phyloP scores from a whole-genome alignment of 2,329 filamentous ascomycete species.

The Lomentospora prolificans region DNA sequence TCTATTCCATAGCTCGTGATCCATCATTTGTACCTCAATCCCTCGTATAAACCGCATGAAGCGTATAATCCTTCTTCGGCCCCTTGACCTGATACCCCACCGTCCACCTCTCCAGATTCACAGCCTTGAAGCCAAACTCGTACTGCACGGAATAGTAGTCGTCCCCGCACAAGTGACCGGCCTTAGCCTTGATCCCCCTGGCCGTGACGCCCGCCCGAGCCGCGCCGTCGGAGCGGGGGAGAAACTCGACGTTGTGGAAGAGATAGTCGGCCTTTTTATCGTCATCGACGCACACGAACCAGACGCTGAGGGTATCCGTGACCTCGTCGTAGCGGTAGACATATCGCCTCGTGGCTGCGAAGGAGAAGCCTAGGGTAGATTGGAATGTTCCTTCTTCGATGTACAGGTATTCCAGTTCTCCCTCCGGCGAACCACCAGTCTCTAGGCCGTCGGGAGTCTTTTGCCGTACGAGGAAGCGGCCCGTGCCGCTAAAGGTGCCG shows the following conservation, averaged over 20 bases:
- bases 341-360: constrained; percentile 56
- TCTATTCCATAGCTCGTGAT: too few species aligned
- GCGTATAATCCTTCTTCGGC: constrained; percentile 64
- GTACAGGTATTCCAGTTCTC: constrained; percentile 55
- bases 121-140: constrained; percentile 51
- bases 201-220: neutral
- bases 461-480: constrained; percentile 52
- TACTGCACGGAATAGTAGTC: constrained; percentile 65
- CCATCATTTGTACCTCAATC: neutral
- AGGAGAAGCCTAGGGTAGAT: constrained; percentile 43
- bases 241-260: constrained; percentile 65
- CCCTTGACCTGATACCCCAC: constrained; percentile 58
- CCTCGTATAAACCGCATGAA: constrained; percentile 42
- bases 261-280: constrained; percentile 56
- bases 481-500: constrained; percentile 55
- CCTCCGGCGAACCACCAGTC: constrained; percentile 16
- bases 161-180: constrained; percentile 59
- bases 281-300: constrained; percentile 62
- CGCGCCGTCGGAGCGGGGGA: constrained; percentile 21
- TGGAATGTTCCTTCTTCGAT: constrained; percentile 57
- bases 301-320: constrained; percentile 54
- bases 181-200: constrained; percentile 35
- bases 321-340: constrained; percentile 60
- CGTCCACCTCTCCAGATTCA: constrained; percentile 47
- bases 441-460: constrained; percentile 45